Percentiles rank a stretch among this genome's conserved stretches.
These are phyloP conservation scores for Colletotrichum graminicola DNA, from an alignment of 2,329 filamentous ascomycete genomes.

Conservation along the genomic window DNA sequence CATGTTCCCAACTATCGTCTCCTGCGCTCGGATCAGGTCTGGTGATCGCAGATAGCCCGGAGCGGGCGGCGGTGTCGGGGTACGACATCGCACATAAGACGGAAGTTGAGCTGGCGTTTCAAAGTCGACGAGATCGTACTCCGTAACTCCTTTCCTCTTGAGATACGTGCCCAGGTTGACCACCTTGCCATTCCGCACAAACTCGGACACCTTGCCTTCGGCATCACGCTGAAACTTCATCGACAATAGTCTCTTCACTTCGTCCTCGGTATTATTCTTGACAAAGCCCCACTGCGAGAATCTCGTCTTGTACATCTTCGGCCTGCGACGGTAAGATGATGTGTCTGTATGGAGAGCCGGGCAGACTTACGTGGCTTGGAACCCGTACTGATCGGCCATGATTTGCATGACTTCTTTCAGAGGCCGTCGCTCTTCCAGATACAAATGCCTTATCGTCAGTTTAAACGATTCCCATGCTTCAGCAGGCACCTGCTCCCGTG, in stretches of 20 bases:
- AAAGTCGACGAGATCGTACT: constrained; percentile 64
- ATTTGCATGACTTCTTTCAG: constrained; percentile 66
- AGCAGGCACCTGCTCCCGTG: constrained; percentile 59
- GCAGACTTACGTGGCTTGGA: constrained; percentile 61
- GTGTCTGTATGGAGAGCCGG: neutral
- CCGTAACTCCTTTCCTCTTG: constrained; percentile 65
- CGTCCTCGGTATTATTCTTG: constrained; percentile 67
- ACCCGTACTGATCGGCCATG: constrained; percentile 62
- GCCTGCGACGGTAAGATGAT: constrained; percentile 50
- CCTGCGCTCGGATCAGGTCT: constrained; percentile 58
- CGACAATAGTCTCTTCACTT: constrained; percentile 63
- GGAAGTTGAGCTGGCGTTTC: constrained; percentile 58
- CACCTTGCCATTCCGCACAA: constrained; percentile 64
- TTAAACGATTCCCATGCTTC: constrained; percentile 64
- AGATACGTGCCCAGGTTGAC: constrained; percentile 66
- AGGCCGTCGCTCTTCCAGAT: constrained; percentile 63
- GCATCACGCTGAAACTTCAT: constrained; percentile 67
- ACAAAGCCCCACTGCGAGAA: constrained; percentile 68
- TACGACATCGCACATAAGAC: constrained; percentile 59
- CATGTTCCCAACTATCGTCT: constrained; percentile 58
- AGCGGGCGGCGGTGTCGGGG: constrained; percentile 58
- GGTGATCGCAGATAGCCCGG: constrained; percentile 58
- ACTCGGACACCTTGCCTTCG: constrained; percentile 65
- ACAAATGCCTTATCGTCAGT: constrained; percentile 58
- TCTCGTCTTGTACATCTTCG: constrained; percentile 68